Base-by-base conservation (phyloP, 371 early-diverging fungal genomes). In the Mortierella sp. region DNA sequence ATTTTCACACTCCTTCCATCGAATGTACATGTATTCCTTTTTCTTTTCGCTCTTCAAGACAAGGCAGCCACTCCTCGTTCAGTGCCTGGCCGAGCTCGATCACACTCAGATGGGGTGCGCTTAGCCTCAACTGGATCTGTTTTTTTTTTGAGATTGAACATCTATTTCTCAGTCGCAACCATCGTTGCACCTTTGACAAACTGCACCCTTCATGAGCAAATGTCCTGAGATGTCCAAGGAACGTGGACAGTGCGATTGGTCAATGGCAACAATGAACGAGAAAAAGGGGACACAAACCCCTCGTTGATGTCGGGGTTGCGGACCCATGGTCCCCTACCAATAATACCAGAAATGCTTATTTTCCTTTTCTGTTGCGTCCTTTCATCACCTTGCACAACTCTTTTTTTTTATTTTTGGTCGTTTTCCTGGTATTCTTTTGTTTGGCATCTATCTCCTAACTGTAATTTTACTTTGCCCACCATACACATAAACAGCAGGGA, bases 231-330 rank as follows among this genome's bases (percentile, higher is more conserved):
- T 9, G 3, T 26, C 10, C 11, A 57, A 57, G 57, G 21, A 57
- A 57, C 61, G 61, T 61, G 61, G 34, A 19, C 61, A 61, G 61
- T 6, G 19, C 31, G 61, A 61, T 61, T 61, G 31, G 61, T 61
- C 34, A 61, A 61, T 31, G 31, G 6, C 0, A 19, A 55, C 50
- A 10, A 55, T 11, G 5, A 24, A 54, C 2, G 2, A 40, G 43
- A 14, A 61, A 16, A 61, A 28, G 14, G 19, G 0, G 4, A 31
- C 59, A 31, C 61, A 61, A 31, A 31, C 61, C 61, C 61, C 14
- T 6, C 10, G 14, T 19, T 21, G 21, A 4, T 10, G 4, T 28
- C 50, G 50, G 50, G 50, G 50, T 59, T 61, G 28, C n/a, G 28
- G 14, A 10, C n/a, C 26, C 57, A 14, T 28, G 57, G n/a, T 6